A percentile compares a stretch with the other conserved stretches of the same genome.
phyloP scores from a whole-genome alignment of 176 grass and related monocot species.

The Echinochloa phyllopogon region DNA sequence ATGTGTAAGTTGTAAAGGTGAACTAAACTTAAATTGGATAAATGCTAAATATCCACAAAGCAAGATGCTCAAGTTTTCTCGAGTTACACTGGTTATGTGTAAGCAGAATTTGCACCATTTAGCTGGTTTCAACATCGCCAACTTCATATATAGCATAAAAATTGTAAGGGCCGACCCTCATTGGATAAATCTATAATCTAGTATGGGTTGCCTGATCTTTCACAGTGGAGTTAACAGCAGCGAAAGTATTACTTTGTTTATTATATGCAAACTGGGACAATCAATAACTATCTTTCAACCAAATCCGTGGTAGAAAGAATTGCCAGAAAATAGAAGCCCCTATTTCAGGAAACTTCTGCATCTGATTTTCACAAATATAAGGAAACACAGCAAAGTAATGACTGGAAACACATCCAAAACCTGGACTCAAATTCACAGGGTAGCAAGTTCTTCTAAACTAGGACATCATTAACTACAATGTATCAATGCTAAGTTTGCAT shows the following conservation, averaged over 20 bases:
- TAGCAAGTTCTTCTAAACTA: constrained; percentile 23
- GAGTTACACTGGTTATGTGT: neutral
- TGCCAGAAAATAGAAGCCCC: neutral
- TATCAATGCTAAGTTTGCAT: neutral
- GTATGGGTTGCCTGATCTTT: neutral
- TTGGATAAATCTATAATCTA: neutral
- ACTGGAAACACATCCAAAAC: constrained; percentile 6
- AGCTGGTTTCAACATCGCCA: neutral
- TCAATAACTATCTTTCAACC: neutral
- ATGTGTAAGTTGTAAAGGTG: constrained; percentile 6
- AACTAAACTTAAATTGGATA: constrained; percentile 14
- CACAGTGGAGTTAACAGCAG: neutral
- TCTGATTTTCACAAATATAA: neutral
- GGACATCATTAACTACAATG: constrained; percentile 18
- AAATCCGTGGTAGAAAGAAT: neutral
- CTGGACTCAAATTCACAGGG: constrained; percentile 3
- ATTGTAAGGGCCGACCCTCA: neutral
- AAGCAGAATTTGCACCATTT: neutral
- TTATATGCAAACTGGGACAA: neutral
- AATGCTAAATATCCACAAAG: neutral
- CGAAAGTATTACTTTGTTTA: neutral
- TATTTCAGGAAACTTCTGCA: neutral
- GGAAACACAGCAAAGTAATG: constrained; percentile 2
- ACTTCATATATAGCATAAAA: neutral
- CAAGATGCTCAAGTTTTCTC: neutral